Base-by-base conservation (phyloP, 176 grass and related monocot species). In the Phoenix dactylifera region DNA sequence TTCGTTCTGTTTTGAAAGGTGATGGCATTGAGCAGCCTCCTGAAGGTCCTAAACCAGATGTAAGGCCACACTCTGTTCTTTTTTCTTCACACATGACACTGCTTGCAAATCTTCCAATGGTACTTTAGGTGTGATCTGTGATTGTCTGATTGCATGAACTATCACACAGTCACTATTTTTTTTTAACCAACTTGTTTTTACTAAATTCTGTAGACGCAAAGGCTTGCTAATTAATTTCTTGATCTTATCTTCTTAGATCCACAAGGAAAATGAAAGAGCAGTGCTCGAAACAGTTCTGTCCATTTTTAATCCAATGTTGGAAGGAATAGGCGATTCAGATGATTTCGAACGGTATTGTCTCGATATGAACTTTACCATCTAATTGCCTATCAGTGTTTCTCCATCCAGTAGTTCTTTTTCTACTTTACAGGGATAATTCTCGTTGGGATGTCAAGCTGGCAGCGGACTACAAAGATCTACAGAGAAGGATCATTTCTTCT, bases 221-320 rank as follows among this genome's bases (percentile, higher is more conserved):
- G 35, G 35, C 35, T 44, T 44, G 35, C 35, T 44, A 12, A 44
- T 44, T 44, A 44, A 44, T 44, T 44, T 44, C 6, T 25, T 35
- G 39, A 1, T 18, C 18, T 57, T 52, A 15, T 44, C 52, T 78
- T 16, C 35, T 64, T n/a, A 54, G 51, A 54, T 86, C 77, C 58
- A 66, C 19, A 74, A 74, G 76, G 79, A 95, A 30, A 74, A 70
- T 71, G 92, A 97, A 58, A 88, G 56, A 76, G 57, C 71, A 62
- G 70, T 91, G 73, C 66, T 91, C 15, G 78, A 88, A 82, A 91
- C 72, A 16, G 65, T 88, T 24, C 1, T 91, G 32, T 85, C 87
- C 65, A 91, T 97, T 77, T 91, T 91, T 66, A 75, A 58, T 70
- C 92, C 87, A 18, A 88, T 97, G 84, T 73, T 91, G 56, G 81